Conservation (phyloP, 495 filamentous ascomycete genomes). For the Podospora conica region DNA sequence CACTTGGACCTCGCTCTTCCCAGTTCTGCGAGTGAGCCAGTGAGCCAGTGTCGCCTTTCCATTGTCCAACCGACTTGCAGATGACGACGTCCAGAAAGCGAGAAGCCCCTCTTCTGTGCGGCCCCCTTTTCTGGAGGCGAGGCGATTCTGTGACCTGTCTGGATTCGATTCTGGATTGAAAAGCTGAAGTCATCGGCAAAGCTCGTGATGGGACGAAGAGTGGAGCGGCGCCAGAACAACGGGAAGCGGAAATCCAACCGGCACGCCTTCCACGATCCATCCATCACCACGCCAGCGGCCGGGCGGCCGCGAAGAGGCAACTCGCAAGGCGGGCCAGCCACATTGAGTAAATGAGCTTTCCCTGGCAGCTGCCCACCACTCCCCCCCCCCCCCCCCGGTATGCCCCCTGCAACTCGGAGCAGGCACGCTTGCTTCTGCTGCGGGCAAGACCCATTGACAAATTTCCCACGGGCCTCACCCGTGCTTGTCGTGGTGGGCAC, state of each 20-base stretch:
- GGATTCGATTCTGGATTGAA: neutral
- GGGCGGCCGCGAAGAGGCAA: neutral
- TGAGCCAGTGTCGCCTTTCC: neutral
- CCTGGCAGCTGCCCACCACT: neutral
- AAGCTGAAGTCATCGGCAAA: neutral
- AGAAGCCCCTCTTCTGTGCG: neutral
- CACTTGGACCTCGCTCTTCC: neutral
- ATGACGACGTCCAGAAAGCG: neutral
- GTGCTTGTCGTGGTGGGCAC: neutral
- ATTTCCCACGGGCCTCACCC: conserved; percentile 10
- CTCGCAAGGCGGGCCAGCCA: neutral
- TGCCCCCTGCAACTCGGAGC: neutral
- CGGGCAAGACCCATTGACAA: neutral
- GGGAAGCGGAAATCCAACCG: neutral
- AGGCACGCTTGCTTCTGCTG: neutral
- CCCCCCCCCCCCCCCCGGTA: neutral
- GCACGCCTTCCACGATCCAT: neutral
- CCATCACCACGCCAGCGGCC: neutral
- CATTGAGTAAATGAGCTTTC: neutral
- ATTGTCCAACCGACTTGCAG: neutral
- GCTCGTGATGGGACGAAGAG: neutral
- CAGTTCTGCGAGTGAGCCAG: neutral
- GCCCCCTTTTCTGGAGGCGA: neutral
- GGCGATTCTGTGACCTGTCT: neutral
- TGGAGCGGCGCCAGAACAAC: neutral